A percentile compares a stretch with the other conserved stretches of the same genome.
Conservation (phyloP, 805 yeast genomes). For the Candida boleticola region DNA sequence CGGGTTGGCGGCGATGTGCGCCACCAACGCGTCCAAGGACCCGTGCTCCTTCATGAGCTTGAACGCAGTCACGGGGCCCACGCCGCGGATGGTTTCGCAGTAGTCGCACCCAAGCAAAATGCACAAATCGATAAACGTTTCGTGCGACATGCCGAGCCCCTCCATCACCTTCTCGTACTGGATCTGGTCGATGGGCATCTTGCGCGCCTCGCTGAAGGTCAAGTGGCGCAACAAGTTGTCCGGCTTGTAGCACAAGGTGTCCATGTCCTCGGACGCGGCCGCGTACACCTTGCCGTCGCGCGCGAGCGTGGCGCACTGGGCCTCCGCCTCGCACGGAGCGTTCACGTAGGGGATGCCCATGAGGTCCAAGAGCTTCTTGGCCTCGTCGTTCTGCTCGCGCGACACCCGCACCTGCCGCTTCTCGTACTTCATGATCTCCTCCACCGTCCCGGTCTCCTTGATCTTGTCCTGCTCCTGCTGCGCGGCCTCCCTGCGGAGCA, state of each 20-base stretch:
- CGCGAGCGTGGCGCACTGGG: slow-evolving; percentile 95
- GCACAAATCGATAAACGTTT: slow-evolving; percentile 85
- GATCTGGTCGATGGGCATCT: slow-evolving; percentile 87
- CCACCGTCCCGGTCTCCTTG: slow-evolving; percentile 76
- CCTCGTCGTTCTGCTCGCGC: slow-evolving; percentile 90
- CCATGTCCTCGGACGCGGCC: slow-evolving; percentile 99
- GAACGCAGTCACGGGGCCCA: slow-evolving; percentile 93
- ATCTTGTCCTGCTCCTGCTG: slow-evolving; percentile 68
- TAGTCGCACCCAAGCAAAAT: slow-evolving; percentile 95
- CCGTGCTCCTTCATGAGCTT: slow-evolving; percentile 86
- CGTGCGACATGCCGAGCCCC: slow-evolving; percentile 70
- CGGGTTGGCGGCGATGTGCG: slow-evolving; percentile 54
- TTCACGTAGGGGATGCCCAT: slow-evolving; percentile 96
- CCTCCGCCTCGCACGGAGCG: slow-evolving; percentile 99
- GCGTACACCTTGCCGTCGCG: slow-evolving; percentile 89
- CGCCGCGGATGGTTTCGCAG: slow-evolving; percentile 91
- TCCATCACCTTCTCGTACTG: slow-evolving; percentile 64
- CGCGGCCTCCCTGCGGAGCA: slow-evolving; percentile 79
- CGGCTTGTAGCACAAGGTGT: slow-evolving; percentile 88
- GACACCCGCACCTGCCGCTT: slow-evolving; percentile 89
- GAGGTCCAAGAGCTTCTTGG: slow-evolving; percentile 69
- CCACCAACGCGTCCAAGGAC: slow-evolving; percentile 74
- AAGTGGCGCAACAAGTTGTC: slow-evolving; percentile 82
- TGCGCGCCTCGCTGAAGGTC: slow-evolving; percentile 91
- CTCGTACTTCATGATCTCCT: slow-evolving; percentile 73